A percentile compares a stretch with the other conserved stretches of the same genome.
phyloP scores from a whole-genome alignment of 768 basidiomycete genomes.

The Xerocomellus chrysenteron region DNA sequence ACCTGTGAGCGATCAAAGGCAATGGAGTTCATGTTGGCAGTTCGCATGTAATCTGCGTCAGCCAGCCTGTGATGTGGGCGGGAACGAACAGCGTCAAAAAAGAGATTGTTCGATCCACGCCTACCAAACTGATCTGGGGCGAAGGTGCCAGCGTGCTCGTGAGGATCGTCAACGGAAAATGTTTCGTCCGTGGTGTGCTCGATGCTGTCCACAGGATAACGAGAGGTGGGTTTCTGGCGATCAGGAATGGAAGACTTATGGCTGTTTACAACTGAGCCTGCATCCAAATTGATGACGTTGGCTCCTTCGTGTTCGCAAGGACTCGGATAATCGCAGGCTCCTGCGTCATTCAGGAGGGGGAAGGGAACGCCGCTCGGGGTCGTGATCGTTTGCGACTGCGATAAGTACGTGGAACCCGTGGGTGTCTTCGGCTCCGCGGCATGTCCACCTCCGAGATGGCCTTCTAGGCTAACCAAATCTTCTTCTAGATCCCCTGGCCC shows the following conservation, averaged over 20 bases:
- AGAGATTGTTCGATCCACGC: constrained; percentile 36
- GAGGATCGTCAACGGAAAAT: constrained; percentile 12
- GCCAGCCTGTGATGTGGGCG: constrained; percentile 25
- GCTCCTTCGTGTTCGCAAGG: constrained; percentile 24
- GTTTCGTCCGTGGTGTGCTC: constrained; percentile 14
- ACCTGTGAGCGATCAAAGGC: constrained; percentile 25
- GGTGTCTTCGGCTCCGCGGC: constrained; percentile 40
- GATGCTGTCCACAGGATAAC: constrained; percentile 16
- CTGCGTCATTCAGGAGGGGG: constrained; percentile 26
- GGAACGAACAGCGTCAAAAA: constrained; percentile 38
- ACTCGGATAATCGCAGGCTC: constrained; percentile 16
- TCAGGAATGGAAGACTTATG: constrained; percentile 16
- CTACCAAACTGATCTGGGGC: constrained; percentile 29
- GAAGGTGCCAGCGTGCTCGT: constrained; percentile 11
- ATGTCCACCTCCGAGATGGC: constrained; percentile 31
- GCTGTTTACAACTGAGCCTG: constrained; percentile 6
- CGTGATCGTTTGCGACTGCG: constrained; percentile 29
- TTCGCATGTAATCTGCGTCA: constrained; percentile 22
- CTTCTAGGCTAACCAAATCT: constrained; percentile 26
- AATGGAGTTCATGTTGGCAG: constrained; percentile 19
- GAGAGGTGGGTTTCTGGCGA: constrained; percentile 17
- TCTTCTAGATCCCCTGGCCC: constrained; percentile 29
- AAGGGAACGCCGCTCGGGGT: constrained; percentile 24
- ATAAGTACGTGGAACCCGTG: constrained; percentile 35
- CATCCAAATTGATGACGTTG: constrained; percentile 8